Conservation (phyloP, 495 filamentous ascomycete species). For the Pseudevernia furfuracea region DNA sequence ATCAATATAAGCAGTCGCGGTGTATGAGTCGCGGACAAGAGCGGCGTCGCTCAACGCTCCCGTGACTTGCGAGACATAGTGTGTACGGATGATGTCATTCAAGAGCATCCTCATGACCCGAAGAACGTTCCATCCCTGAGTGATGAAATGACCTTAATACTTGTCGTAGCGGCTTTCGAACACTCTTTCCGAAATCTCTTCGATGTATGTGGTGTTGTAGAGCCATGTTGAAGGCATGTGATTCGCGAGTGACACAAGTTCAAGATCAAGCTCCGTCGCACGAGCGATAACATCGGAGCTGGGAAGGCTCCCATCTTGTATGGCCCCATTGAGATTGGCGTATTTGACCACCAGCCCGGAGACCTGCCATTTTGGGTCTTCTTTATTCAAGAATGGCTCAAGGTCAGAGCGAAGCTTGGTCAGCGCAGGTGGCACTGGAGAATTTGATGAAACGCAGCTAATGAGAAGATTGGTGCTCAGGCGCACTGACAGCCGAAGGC, state of each 20-base stretch:
- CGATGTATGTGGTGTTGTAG: background rate
- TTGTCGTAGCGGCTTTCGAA: slow-evolving; percentile 25
- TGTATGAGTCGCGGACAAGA: background rate
- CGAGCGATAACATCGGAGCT: background rate
- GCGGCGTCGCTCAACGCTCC: background rate
- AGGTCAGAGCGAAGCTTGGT: slow-evolving; percentile 23
- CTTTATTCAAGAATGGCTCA: slow-evolving; percentile 18
- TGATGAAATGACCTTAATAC: slow-evolving; percentile 26
- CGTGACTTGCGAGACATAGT: background rate
- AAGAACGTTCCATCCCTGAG: slow-evolving; percentile 29
- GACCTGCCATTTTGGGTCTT: slow-evolving; percentile 25
- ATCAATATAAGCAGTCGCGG: slow-evolving; percentile 14
- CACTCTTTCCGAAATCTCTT: slow-evolving; percentile 11
- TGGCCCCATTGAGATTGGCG: slow-evolving; percentile 21
- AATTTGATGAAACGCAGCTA: slow-evolving; percentile 21
- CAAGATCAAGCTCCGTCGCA: slow-evolving; percentile 4
- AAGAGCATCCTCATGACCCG: slow-evolving; percentile 30
- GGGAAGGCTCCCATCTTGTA: slow-evolving; percentile 12
- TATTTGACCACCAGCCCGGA: slow-evolving; percentile 25
- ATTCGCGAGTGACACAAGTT: slow-evolving; percentile 6
- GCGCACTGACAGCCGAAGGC: slow-evolving; percentile 22
- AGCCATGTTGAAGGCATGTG: background rate
- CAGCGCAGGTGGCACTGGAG: slow-evolving; percentile 24
- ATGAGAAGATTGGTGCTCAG: slow-evolving; percentile 27
- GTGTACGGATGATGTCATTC: slow-evolving; percentile 23